These are phyloP conservation scores for Alternaria triticina DNA, from an alignment of 2,329 filamentous ascomycete species.

Conservation along the genomic window DNA sequence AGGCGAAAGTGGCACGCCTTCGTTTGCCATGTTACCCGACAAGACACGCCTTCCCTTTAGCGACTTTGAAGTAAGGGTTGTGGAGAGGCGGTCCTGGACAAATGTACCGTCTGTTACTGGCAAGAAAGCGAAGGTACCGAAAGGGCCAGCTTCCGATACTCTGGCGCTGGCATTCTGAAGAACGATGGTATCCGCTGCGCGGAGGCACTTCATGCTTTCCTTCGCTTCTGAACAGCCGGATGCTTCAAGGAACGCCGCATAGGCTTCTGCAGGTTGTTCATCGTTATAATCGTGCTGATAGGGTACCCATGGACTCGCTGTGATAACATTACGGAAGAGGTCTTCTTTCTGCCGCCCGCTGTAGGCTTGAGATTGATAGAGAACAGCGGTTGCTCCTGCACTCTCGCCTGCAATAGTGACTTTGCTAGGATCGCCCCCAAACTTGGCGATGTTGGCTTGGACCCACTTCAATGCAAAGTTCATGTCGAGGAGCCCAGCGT, in stretches of 20 bases:
- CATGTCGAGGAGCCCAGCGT: constrained; percentile 70
- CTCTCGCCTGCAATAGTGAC: constrained; percentile 69
- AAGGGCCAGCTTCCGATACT: constrained; percentile 42
- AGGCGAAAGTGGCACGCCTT: constrained; percentile 49
- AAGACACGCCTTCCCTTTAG: constrained; percentile 38
- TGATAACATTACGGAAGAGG: constrained; percentile 44
- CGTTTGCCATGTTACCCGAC: constrained; percentile 46
- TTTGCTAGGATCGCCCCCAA: constrained; percentile 62
- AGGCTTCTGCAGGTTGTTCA: constrained; percentile 37
- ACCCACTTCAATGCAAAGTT: constrained; percentile 67
- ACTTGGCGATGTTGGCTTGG: constrained; percentile 60
- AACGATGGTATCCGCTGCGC: constrained; percentile 26
- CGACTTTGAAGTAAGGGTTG: constrained; percentile 29
- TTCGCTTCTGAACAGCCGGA: constrained; percentile 32
- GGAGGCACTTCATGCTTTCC: constrained; percentile 37
- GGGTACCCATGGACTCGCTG: constrained; percentile 43
- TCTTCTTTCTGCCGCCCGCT: constrained; percentile 42
- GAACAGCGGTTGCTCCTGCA: constrained; percentile 65
- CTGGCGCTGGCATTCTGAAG: constrained; percentile 39
- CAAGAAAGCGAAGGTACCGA: constrained; percentile 51
- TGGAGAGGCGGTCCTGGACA: constrained; percentile 45
- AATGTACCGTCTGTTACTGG: constrained; percentile 51
- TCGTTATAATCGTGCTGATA: constrained; percentile 43
- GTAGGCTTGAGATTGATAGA: constrained; percentile 50
- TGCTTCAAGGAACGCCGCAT: constrained; percentile 35